phyloP scores from a whole-genome alignment of 1,284 basidiomycete genomes.

The Tylopilus sp. region DNA sequence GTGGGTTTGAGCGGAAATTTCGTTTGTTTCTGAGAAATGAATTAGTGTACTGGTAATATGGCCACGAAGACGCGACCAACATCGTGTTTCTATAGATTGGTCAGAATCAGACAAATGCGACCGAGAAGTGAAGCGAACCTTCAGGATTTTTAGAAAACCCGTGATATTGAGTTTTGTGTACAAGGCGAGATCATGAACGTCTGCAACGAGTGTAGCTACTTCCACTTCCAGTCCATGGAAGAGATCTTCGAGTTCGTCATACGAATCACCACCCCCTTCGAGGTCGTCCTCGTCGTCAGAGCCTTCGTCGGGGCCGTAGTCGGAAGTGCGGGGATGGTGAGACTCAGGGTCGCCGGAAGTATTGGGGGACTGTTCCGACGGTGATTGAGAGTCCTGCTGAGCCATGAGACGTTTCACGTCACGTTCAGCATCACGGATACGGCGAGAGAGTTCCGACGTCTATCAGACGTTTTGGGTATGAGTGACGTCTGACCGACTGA shows the following conservation, averaged over 20 bases:
- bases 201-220: slow-evolving; percentile 93
- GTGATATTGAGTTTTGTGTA: slow-evolving; percentile 97
- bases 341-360: slow-evolving; percentile 50
- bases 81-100: slow-evolving; percentile 67
- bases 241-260: slow-evolving; percentile 81
- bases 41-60: slow-evolving; percentile 7
- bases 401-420: slow-evolving; percentile 76
- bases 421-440: slow-evolving; percentile 79
- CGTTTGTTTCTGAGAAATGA: slow-evolving; percentile 74
- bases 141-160: slow-evolving; percentile 98
- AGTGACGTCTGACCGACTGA: slow-evolving; percentile 1
- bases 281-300: slow-evolving; percentile 65
- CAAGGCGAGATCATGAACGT: slow-evolving; percentile 95
- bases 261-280: slow-evolving; percentile 62
- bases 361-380: slow-evolving; percentile 32
- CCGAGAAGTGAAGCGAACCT: slow-evolving; percentile 46
- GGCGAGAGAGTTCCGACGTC: slow-evolving; percentile 79
- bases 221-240: slow-evolving; percentile 93
- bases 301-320: slow-evolving; percentile 63
- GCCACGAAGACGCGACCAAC: slow-evolving; percentile 37
- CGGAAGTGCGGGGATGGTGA: slow-evolving; percentile 46
- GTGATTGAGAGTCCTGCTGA: slow-evolving; percentile 43
- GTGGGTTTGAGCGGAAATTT: slow-evolving; percentile 58
- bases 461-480: slow-evolving; percentile 29
- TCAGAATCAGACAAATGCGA: slow-evolving; percentile 4